Evolutionary conservation across 2,329 filamentous ascomycete species (phyloP), one percentile per base, ranked within the genome.

Genomic region (Camillea tinctor): DNA sequence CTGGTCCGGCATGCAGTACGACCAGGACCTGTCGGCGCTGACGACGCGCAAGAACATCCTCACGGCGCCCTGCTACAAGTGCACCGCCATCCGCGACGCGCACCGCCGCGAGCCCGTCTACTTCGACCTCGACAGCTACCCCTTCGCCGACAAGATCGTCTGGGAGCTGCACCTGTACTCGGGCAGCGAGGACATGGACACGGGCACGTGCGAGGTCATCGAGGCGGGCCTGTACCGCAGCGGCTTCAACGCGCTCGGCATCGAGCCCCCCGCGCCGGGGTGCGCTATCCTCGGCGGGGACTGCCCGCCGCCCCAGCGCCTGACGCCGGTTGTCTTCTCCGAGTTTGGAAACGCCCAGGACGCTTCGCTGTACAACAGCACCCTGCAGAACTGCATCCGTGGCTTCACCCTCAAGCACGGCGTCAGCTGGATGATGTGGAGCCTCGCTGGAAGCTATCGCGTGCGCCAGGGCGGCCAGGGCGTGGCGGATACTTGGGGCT

Each of bases 391-490:
- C 54, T 83, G 80, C 64, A 67, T 82, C 56, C 71, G 72, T 30
- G 74, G 77, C 17, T 83, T 75, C 68, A 81, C 80, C 17, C 68
- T 74, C 57, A 73, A 75, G 65, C 71, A 83, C 61, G 65, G 72
- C 22, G 72, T 83, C 24, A 79, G 77, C 68, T 82, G 80, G 80
- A 77, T 79, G 63, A 77, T 81, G 72, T 82, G 81, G 80, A 71
- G 73, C 54, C 68, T 82, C 51, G 80, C 80, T 0, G 81, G 80
- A 0, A 79, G 76, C 53, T 83, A 80, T 64, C 72, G 80, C 36
- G 74, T 80, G 50, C 68, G 80, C 15, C 75, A 73, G 5, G 80
- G 80, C 22, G 74, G 71, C 0, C 80, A 82, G 68, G 78, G 75
- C 3, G 68, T 81, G 6, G 67, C 70, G 4, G 80, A 83, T 67